phyloP scores from a whole-genome alignment of 73 alveolate genomes.

The Symbiodinium pilosum region DNA sequence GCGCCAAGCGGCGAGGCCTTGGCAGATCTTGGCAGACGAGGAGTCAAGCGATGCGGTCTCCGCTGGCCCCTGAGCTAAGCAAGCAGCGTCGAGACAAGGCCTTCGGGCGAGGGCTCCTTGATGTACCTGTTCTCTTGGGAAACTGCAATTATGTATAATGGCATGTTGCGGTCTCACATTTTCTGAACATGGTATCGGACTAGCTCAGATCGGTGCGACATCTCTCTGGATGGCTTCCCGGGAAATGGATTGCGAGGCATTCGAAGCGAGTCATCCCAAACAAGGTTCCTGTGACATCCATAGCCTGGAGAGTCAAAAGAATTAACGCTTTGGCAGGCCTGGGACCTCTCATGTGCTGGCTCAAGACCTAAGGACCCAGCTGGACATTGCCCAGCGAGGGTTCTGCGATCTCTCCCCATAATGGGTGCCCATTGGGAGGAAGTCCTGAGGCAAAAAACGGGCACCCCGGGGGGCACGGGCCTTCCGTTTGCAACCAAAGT shows the following conservation, averaged over 20 bases:
- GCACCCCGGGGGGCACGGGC: neutral
- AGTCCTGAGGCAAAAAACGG: conserved; percentile 31
- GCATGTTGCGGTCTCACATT: too few relatives aligned
- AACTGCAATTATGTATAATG: neutral
- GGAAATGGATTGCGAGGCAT: conserved; percentile 90
- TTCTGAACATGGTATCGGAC: too few relatives aligned
- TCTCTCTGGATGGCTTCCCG: conserved; percentile 76
- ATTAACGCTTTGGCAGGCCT: neutral
- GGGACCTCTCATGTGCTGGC: neutral
- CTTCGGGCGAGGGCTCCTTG: conserved; percentile 12
- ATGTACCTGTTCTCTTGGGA: neutral
- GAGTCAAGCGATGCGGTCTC: neutral
- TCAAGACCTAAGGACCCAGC: neutral
- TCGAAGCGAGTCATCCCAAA: conserved; percentile 77
- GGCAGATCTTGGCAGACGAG: neutral
- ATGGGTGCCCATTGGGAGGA: conserved; percentile 69
- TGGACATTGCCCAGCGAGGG: conserved; percentile 76
- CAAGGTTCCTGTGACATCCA: conserved; percentile 80
- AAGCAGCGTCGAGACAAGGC: neutral
- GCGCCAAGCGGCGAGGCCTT: conserved; percentile 64
- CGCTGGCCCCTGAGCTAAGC: neutral
- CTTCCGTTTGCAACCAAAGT: neutral
- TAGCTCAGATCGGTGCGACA: conserved; percentile 30
- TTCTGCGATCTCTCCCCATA: conserved; percentile 70
- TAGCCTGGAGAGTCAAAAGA: conserved; percentile 22